phyloP scores from a whole-genome alignment of 2,329 filamentous ascomycete genomes.

The Byssochlamys sp. region DNA sequence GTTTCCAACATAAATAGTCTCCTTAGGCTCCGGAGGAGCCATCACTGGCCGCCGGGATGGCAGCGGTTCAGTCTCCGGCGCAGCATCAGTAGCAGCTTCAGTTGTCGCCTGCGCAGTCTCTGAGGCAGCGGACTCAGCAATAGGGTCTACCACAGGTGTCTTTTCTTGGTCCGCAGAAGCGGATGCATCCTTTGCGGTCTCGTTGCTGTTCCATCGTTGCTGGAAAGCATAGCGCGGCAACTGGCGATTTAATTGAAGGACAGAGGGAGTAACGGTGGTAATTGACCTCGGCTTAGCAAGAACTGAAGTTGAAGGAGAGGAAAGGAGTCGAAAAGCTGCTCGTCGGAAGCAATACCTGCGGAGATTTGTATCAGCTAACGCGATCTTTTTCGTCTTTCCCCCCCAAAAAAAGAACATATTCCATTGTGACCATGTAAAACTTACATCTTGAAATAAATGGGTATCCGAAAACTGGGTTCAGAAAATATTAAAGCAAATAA shows the following conservation, averaged over 20 bases:
- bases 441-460: neutral
- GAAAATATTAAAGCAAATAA: neutral
- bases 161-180: slow-evolving; percentile 10
- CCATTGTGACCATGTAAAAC: neutral
- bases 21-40: slow-evolving; percentile 22
- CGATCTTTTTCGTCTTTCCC: neutral
- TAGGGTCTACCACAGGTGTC: slow-evolving; percentile 13
- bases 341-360: slow-evolving; percentile 50
- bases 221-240: slow-evolving; percentile 33
- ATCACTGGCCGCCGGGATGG: slow-evolving; percentile 4
- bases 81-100: slow-evolving; percentile 1
- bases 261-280: slow-evolving; percentile 26
- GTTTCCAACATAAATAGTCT: slow-evolving; percentile 57
- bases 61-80: slow-evolving; percentile 4
- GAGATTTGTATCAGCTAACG: neutral
- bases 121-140: slow-evolving; percentile 5
- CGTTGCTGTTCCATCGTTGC: slow-evolving; percentile 41
- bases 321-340: slow-evolving; percentile 46
- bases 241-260: slow-evolving; percentile 29
- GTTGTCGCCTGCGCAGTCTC: slow-evolving; percentile 1
- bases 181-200: slow-evolving; percentile 12
- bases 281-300: slow-evolving; percentile 35
- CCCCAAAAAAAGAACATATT: too few species aligned
- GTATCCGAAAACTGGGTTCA: neutral
- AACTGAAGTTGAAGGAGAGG: slow-evolving; percentile 36